Evolutionary conservation across 2,329 filamentous ascomycete species (phyloP).

Genomic region (Neonectria neomacrospora): DNA sequence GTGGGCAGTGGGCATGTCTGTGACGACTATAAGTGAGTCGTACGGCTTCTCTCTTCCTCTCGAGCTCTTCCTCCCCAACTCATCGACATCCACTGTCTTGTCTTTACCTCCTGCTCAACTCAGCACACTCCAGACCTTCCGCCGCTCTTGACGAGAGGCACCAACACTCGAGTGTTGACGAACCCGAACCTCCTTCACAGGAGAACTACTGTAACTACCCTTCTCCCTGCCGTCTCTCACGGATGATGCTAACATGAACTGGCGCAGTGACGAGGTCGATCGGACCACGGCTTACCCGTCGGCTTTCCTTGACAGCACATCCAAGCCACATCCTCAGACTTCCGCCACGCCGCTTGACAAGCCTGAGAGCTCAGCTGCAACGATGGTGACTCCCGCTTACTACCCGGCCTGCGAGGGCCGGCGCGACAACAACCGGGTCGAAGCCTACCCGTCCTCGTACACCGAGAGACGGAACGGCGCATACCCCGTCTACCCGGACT

Average conservation of each 20-base stretch:
- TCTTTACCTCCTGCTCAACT: conserved; percentile 31
- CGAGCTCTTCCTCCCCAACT: conserved; percentile 19
- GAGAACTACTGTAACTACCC: neutral
- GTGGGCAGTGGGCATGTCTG: conserved; percentile 26
- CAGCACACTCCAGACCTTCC: conserved; percentile 19
- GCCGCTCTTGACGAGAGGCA: neutral
- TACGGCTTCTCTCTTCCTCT: conserved; percentile 35
- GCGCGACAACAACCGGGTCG: conserved; percentile 30
- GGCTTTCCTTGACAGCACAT: neutral
- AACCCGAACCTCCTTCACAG: neutral
- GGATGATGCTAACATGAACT: neutral
- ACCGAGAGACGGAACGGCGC: conserved; percentile 35
- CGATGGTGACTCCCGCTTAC: conserved; percentile 38
- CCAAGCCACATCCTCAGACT: neutral
- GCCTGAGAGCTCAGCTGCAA: neutral
- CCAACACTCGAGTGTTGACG: neutral
- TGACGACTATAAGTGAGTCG: conserved; percentile 40
- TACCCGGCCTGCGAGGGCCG: conserved; percentile 37
- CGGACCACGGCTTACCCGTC: neutral
- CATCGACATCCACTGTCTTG: conserved; percentile 17
- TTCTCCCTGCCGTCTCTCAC: neutral
- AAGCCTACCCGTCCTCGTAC: conserved; percentile 35
- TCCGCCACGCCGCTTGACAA: neutral
- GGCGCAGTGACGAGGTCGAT: neutral
- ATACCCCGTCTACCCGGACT: conserved; percentile 36